A percentile compares a stretch with the other conserved stretches of the same genome.
phyloP scores from a whole-genome alignment of 2,329 filamentous ascomycete species.

The Alternaria angustiovoidea region DNA sequence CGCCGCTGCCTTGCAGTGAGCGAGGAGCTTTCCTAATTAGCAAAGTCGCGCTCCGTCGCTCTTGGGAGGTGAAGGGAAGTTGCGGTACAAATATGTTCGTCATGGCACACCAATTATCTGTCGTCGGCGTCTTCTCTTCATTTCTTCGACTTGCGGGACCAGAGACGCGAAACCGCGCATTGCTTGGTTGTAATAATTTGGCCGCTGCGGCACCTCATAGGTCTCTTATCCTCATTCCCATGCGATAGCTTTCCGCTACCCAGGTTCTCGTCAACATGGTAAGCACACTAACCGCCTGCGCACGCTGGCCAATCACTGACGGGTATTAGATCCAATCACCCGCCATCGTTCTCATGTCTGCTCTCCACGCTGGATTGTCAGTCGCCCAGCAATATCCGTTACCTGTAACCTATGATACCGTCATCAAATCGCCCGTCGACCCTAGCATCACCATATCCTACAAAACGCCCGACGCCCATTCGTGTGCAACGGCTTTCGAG shows the following conservation, averaged over 20 bases:
- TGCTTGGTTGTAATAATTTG: background rate
- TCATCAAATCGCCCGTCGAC: slow-evolving; percentile 69
- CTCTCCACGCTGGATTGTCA: slow-evolving; percentile 22
- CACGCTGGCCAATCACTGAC: background rate
- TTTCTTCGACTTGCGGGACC: background rate
- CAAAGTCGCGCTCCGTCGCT: background rate
- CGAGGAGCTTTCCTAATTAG: slow-evolving; percentile 2
- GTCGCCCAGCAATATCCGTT: slow-evolving; percentile 55
- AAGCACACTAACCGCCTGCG: background rate
- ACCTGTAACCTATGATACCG: slow-evolving; percentile 56
- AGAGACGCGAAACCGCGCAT: background rate
- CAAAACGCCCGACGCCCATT: slow-evolving; percentile 67
- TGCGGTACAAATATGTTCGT: slow-evolving; percentile 6
- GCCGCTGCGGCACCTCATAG: background rate
- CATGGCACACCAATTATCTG: background rate
- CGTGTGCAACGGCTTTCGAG: slow-evolving; percentile 70
- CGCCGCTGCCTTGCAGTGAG: slow-evolving; percentile 10
- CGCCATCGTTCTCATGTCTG: slow-evolving; percentile 23
- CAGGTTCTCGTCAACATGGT: slow-evolving; percentile 11
- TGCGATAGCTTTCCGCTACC: slow-evolving; percentile 17
- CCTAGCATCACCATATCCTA: slow-evolving; percentile 72
- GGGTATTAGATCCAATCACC: slow-evolving; percentile 5
- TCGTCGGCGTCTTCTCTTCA: background rate
- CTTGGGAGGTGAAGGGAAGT: background rate
- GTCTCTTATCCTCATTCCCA: slow-evolving; percentile 24